phyloP scores from a whole-genome alignment of 1,139 yeast species.

The Ogataea hybrid region DNA sequence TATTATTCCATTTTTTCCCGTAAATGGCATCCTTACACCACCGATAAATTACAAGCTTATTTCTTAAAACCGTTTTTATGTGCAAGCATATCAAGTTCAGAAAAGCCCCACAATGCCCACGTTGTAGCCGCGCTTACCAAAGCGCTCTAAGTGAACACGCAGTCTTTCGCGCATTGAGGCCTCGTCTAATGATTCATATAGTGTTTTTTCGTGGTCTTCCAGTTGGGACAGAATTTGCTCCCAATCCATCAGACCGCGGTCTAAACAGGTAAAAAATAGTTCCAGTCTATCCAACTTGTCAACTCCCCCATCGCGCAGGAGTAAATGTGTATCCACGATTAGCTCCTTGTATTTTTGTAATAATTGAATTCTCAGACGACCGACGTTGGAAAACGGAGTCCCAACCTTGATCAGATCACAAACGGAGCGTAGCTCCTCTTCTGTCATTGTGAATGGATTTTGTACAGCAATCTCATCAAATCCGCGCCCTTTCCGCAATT shows the following conservation, averaged over 20 bases:
- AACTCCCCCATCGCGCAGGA: constrained; percentile 45
- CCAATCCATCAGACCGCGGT: constrained; percentile 44
- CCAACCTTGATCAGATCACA: constrained; percentile 37
- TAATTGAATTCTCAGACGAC: constrained; percentile 27
- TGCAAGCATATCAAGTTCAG: background rate
- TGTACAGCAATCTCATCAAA: constrained; percentile 22
- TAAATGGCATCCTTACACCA: constrained; percentile 13
- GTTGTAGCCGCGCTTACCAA: constrained; percentile 10
- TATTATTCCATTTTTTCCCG: constrained; percentile 14
- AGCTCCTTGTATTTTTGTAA: constrained; percentile 44
- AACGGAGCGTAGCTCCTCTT: constrained; percentile 37
- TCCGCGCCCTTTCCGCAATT: constrained; percentile 31
- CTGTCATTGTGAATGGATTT: constrained; percentile 46
- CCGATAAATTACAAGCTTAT: too few species aligned
- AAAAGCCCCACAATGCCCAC: constrained; percentile 19
- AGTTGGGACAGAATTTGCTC: constrained; percentile 8
- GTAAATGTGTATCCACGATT: constrained; percentile 49
- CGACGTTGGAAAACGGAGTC: constrained; percentile 2
- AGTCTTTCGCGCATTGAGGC: constrained; percentile 14
- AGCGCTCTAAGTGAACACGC: constrained; percentile 14
- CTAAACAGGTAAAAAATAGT: constrained; percentile 45
- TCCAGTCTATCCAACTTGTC: constrained; percentile 47
- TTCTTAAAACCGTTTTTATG: background rate
- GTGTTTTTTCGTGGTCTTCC: constrained; percentile 3
- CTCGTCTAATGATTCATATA: constrained; percentile 19